Percentiles rank a stretch among this genome's conserved stretches.
Conservation (phyloP, 2,329 filamentous ascomycete species). For the Cylindrodendrum hubeiense region DNA sequence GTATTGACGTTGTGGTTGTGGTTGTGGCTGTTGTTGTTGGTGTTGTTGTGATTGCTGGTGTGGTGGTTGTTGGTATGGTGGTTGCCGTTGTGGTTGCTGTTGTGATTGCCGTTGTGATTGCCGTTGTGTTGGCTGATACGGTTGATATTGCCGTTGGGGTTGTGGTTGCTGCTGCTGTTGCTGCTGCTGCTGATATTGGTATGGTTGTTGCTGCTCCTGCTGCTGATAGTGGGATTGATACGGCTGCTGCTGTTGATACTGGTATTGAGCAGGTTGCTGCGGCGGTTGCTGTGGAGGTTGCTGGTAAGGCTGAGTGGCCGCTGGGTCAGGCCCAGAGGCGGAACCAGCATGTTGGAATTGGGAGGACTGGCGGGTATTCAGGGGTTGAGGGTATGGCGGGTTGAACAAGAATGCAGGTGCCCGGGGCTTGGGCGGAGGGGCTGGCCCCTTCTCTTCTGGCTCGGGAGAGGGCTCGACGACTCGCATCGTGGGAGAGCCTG, state of each 20-base stretch:
- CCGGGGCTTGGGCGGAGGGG: slow-evolving; percentile 21
- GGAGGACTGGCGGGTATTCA: slow-evolving; percentile 27
- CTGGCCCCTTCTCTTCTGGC: slow-evolving; percentile 24
- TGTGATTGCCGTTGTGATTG: slow-evolving; percentile 9
- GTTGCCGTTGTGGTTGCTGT: slow-evolving; percentile 17
- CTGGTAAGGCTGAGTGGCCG: slow-evolving; percentile 8
- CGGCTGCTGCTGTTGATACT: slow-evolving; percentile 22
- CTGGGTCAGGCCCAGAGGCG: slow-evolving; percentile 25
- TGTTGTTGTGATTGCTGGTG: slow-evolving; percentile 33
- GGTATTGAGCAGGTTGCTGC: slow-evolving; percentile 32
- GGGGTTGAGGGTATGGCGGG: slow-evolving; percentile 41
- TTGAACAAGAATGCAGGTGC: slow-evolving; percentile 39
- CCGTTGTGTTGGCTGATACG: slow-evolving; percentile 30
- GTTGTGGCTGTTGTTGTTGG: slow-evolving; percentile 27
- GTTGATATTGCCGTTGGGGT: slow-evolving; percentile 40
- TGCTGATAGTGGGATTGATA: slow-evolving; percentile 29
- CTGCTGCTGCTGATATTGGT: slow-evolving; percentile 17
- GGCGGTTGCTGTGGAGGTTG: slow-evolving; percentile 19
- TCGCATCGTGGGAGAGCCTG: slow-evolving; percentile 53
- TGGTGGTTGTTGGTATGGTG: slow-evolving; percentile 37
- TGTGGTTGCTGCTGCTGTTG: slow-evolving; percentile 35
- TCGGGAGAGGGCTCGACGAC: slow-evolving; percentile 52
- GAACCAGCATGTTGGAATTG: slow-evolving; percentile 36
- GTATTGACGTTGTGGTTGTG: slow-evolving; percentile 17
- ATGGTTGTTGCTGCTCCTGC: slow-evolving; percentile 34